These are phyloP conservation scores for Myxozyma melibiosi DNA, from an alignment of 805 yeast genomes.

Conservation along the genomic window DNA sequence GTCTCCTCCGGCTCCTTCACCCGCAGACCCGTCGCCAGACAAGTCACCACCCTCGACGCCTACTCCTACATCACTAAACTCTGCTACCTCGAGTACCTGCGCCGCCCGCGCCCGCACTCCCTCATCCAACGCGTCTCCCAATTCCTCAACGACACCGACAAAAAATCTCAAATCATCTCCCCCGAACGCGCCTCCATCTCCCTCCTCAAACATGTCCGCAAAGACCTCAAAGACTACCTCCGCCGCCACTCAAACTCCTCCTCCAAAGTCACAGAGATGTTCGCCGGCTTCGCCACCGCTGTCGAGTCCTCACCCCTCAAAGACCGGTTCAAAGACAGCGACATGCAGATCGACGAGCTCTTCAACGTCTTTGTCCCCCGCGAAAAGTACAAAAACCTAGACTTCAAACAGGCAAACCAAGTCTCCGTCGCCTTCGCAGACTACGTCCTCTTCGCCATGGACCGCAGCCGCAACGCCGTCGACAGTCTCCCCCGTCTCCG, in stretches of 20 bases:
- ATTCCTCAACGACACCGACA: slow-evolving; percentile 2
- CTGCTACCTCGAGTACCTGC: slow-evolving; percentile 16
- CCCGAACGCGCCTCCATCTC: slow-evolving; percentile 2
- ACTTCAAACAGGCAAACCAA: background rate
- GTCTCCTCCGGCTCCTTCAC: background rate
- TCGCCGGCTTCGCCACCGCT: slow-evolving; percentile 3
- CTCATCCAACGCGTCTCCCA: slow-evolving; percentile 1
- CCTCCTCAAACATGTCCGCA: slow-evolving; percentile 13
- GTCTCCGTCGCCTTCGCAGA: slow-evolving; percentile 16
- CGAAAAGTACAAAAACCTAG: background rate
- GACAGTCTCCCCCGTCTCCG: background rate
- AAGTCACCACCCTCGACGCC: slow-evolving; percentile 15
- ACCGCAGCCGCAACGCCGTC: slow-evolving; percentile 12
- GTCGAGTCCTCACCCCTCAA: slow-evolving; percentile 11
- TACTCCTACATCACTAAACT: slow-evolving; percentile 15
- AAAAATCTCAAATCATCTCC: background rate
- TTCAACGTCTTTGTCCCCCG: slow-evolving; percentile 7
- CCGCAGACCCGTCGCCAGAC: slow-evolving; percentile 15
- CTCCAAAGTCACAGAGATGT: slow-evolving; percentile 9
- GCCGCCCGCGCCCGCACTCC: slow-evolving; percentile 11
- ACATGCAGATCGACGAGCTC: slow-evolving; percentile 13
- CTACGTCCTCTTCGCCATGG: slow-evolving; percentile 12
- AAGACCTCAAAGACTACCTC: slow-evolving; percentile 14
- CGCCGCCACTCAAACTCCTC: background rate
- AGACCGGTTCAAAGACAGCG: slow-evolving; percentile 9